Conservation (phyloP, 2,329 filamentous ascomycete genomes). For the Colletotrichum coccodes region DNA sequence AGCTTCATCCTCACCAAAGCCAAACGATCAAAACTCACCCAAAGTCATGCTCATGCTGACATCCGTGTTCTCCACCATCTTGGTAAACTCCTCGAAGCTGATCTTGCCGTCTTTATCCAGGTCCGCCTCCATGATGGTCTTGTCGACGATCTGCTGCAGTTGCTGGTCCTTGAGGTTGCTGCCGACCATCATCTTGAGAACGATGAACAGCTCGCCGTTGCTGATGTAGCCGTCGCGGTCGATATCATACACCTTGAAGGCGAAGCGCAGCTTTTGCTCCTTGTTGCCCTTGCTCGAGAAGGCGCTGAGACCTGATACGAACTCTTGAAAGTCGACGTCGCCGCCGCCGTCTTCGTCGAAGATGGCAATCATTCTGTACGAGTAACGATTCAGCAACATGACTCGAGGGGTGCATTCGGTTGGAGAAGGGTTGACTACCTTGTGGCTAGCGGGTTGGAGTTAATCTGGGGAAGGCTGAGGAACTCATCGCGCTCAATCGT, state of each 20-base stretch:
- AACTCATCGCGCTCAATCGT: constrained; percentile 99
- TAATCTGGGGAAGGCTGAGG: constrained; percentile 95
- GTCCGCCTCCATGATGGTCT: constrained; percentile 99
- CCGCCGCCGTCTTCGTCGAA: constrained; percentile 99
- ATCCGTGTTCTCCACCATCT: constrained; percentile 97
- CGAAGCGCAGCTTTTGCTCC: constrained; percentile 96
- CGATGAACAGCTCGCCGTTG: constrained; percentile 98
- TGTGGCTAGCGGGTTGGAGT: constrained; percentile 95
- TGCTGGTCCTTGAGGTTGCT: constrained; percentile 99
- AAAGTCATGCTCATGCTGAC: constrained; percentile 81
- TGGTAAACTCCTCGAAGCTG: constrained; percentile 98
- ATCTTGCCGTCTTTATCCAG: constrained; percentile 96
- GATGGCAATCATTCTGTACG: constrained; percentile 93
- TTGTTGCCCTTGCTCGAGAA: constrained; percentile 99
- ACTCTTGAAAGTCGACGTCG: constrained; percentile 98
- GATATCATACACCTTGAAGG: constrained; percentile 99
- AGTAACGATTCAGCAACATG: background rate
- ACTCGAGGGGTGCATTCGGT: background rate
- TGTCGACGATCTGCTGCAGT: constrained; percentile 98
- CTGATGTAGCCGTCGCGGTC: constrained; percentile 98
- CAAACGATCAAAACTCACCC: constrained; percentile 56
- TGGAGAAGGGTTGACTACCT: constrained; percentile 63
- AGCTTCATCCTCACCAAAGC: background rate
- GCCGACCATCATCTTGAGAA: constrained; percentile 99
- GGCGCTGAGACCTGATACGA: constrained; percentile 92